Evolutionary conservation across 257 asterid genomes (phyloP).

Genomic region (Avicennia marina): DNA sequence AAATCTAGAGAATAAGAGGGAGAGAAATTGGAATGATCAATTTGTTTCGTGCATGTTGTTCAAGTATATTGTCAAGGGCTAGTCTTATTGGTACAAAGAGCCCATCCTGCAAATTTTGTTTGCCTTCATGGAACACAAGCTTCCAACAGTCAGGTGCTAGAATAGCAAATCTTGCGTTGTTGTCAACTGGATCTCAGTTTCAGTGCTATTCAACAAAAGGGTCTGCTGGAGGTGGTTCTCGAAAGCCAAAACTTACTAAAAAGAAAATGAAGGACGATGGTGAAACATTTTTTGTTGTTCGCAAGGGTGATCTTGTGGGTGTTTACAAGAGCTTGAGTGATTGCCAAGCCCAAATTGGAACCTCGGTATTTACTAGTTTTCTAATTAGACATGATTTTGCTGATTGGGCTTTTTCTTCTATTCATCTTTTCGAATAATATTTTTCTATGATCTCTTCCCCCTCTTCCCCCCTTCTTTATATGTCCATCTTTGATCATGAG

Average conservation of each 20-base stretch:
- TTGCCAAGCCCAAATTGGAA: slow-evolving; percentile 55
- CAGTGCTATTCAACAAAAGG: slow-evolving; percentile 53
- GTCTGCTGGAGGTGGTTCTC: slow-evolving; percentile 33
- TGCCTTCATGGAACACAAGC: slow-evolving; percentile 39
- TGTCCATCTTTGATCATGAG: too few species aligned
- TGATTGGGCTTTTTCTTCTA: too few species aligned
- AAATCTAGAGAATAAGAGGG: slow-evolving; percentile 30
- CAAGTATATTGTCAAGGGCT: slow-evolving; percentile 39
- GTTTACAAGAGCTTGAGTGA: slow-evolving; percentile 71
- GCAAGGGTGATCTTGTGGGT: slow-evolving; percentile 56
- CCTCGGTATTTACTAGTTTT: slow-evolving; percentile 50
- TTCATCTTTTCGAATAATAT: too few species aligned
- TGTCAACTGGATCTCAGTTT: slow-evolving; percentile 33
- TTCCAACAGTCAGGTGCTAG: slow-evolving; percentile 35
- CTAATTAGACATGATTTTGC: not conserved
- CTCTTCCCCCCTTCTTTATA: too few species aligned
- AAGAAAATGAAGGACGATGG: slow-evolving; percentile 64
- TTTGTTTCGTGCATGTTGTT: slow-evolving; percentile 59
- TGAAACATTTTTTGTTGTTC: slow-evolving; percentile 68
- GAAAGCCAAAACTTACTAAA: slow-evolving; percentile 30
- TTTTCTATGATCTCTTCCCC: too few species aligned
- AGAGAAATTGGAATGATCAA: slow-evolving; percentile 55
- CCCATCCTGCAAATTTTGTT: slow-evolving; percentile 30
- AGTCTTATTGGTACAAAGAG: slow-evolving; percentile 31
- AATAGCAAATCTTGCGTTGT: slow-evolving; percentile 29